Conservation (phyloP, 2,329 filamentous ascomycete genomes). For the Fusarium sp. region DNA sequence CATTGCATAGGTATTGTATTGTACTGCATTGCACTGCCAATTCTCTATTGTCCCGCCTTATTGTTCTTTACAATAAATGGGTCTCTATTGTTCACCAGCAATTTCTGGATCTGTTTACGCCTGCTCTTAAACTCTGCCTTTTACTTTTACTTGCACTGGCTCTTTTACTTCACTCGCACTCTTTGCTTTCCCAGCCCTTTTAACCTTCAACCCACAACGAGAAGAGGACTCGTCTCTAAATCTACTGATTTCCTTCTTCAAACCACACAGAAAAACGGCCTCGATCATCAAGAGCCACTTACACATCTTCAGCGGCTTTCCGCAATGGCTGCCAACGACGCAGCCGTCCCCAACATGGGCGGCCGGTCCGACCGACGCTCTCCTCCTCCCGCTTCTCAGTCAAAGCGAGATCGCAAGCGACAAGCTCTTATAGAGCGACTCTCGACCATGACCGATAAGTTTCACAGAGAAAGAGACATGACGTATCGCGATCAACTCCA, state of each 20-base stretch:
- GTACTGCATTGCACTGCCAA: slow-evolving; percentile 4
- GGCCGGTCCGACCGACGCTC: slow-evolving; percentile 53
- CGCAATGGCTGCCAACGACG: slow-evolving; percentile 56
- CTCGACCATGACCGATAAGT: slow-evolving; percentile 77
- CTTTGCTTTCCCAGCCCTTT: slow-evolving; percentile 28
- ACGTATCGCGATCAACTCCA: slow-evolving; percentile 91
- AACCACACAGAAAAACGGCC: not conserved
- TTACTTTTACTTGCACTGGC: slow-evolving; percentile 16
- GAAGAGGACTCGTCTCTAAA: slow-evolving; percentile 11
- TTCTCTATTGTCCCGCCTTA: slow-evolving; percentile 3
- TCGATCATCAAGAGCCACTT: not conserved
- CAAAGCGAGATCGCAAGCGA: slow-evolving; percentile 91
- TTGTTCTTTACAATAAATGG: slow-evolving; percentile 5
- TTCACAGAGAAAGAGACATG: slow-evolving; percentile 82
- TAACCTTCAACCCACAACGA: slow-evolving; percentile 11
- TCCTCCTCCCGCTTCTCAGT: slow-evolving; percentile 60
- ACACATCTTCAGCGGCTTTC: slow-evolving; percentile 8
- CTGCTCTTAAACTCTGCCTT: slow-evolving; percentile 5
- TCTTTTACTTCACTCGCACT: slow-evolving; percentile 23
- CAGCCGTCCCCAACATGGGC: slow-evolving; percentile 48
- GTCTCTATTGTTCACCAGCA: not conserved
- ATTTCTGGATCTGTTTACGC: not conserved
- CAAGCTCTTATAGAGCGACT: slow-evolving; percentile 85
- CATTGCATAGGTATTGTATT: slow-evolving; percentile 5
- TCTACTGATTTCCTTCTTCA: not conserved